Percentiles rank a stretch among this genome's conserved stretches.
Evolutionary conservation across 148 eudicot genomes (phyloP).

Genomic region (Rhododendron ferrugineum): DNA sequence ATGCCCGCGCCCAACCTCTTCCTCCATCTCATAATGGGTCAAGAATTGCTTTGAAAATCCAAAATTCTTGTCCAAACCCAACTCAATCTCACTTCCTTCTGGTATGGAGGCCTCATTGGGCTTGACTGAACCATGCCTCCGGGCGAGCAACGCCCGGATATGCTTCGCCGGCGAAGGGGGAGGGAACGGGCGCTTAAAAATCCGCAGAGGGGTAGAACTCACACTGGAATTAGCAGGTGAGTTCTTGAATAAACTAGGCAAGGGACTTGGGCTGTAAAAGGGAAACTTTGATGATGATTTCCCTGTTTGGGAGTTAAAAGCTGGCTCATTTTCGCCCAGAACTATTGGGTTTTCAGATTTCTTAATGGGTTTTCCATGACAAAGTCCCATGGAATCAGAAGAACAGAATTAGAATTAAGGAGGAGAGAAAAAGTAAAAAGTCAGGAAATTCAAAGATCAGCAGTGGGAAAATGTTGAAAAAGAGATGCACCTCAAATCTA

Average conservation of each 20-base stretch:
- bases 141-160: constrained; percentile 73
- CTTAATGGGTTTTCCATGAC: constrained; percentile 86
- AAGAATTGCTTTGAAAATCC: constrained; percentile 71
- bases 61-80: constrained; percentile 83
- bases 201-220: constrained; percentile 69
- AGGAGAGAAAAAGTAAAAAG: background rate
- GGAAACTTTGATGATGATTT: constrained; percentile 75
- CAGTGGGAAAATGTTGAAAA: background rate
- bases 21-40: constrained; percentile 68
- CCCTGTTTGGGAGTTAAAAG: constrained; percentile 26
- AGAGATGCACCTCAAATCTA: background rate
- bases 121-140: constrained; percentile 84
- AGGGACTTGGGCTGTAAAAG: constrained; percentile 87
- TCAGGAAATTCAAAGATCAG: constrained; percentile 6
- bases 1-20: constrained; percentile 94
- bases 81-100: constrained; percentile 76
- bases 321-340: constrained; percentile 28
- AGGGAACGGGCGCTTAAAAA: constrained; percentile 79
- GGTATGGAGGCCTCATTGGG: constrained; percentile 90
- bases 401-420: constrained; percentile 17
- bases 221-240: constrained; percentile 83
- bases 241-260: constrained; percentile 64
- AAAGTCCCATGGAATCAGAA: constrained; percentile 76
- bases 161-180: constrained; percentile 98
- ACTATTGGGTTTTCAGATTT: constrained; percentile 34